Conservation (phyloP, 352 stramenopile species). For the Phytophthora colocasiae region DNA sequence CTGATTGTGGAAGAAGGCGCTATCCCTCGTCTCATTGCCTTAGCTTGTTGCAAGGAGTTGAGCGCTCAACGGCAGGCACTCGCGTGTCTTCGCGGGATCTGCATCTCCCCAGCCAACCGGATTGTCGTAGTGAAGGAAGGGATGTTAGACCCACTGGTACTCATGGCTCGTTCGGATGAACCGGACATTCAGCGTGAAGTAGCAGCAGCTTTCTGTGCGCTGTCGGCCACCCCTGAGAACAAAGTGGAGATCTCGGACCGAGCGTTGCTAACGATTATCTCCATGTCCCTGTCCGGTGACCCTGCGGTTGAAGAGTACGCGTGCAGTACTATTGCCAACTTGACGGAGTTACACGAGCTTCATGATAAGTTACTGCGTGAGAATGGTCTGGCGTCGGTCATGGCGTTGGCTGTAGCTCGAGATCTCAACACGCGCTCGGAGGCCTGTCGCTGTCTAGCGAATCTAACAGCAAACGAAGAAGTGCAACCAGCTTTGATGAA, state of each 20-base stretch:
- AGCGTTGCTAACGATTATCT: constrained; percentile 95
- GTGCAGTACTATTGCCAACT: constrained; percentile 95
- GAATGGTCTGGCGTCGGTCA: constrained; percentile 92
- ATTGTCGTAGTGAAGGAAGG: constrained; percentile 92
- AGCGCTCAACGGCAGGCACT: constrained; percentile 94
- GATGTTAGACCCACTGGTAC: constrained; percentile 95
- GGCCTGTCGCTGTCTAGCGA: constrained; percentile 93
- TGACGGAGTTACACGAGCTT: constrained; percentile 95
- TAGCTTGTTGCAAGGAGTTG: constrained; percentile 95
- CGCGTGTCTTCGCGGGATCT: constrained; percentile 92
- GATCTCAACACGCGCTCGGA: constrained; percentile 93
- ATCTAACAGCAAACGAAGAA: constrained; percentile 95
- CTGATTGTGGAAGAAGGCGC: constrained; percentile 94
- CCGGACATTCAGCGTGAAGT: constrained; percentile 93
- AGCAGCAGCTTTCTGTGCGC: constrained; percentile 92
- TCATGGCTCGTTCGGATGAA: constrained; percentile 95
- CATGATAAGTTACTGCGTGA: constrained; percentile 96
- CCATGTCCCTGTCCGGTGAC: constrained; percentile 94
- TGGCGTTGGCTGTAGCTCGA: constrained; percentile 90
- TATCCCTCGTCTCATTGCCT: constrained; percentile 93
- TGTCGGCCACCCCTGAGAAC: constrained; percentile 96
- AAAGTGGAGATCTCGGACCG: constrained; percentile 96
- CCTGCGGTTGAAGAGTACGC: constrained; percentile 92
- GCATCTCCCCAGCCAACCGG: constrained; percentile 92
- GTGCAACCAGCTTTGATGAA: constrained; percentile 93